Evolutionary conservation across 2,329 filamentous ascomycete genomes (phyloP).

Genomic region (Arthrocladium fulminans): DNA sequence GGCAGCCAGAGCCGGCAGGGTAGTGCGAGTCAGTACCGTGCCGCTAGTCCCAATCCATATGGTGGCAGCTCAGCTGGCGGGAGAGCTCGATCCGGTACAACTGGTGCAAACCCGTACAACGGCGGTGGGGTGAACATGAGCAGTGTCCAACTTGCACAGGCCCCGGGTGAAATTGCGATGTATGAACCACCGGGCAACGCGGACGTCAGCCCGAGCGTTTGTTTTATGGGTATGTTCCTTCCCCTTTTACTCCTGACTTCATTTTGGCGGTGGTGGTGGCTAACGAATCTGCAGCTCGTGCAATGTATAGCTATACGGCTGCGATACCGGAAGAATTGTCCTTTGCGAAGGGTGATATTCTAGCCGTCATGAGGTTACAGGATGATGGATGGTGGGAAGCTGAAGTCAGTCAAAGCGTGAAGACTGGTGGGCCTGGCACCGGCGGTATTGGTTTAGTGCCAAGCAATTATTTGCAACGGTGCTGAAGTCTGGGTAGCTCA

Average conservation of each 20-base stretch:
- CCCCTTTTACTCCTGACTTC: neutral
- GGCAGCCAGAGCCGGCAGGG: neutral
- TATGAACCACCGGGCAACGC: slow-evolving; percentile 7
- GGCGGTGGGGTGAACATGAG: neutral
- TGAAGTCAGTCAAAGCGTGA: slow-evolving; percentile 61
- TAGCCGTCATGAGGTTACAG: slow-evolving; percentile 81
- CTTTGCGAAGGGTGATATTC: slow-evolving; percentile 83
- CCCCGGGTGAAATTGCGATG: slow-evolving; percentile 7
- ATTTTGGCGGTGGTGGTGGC: neutral
- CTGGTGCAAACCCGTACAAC: neutral
- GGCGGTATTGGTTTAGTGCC: slow-evolving; percentile 54
- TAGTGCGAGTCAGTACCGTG: slow-evolving; percentile 6
- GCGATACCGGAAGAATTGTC: slow-evolving; percentile 92
- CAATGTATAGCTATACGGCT: slow-evolving; percentile 87
- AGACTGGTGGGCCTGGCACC: slow-evolving; percentile 35
- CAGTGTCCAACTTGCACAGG: neutral
- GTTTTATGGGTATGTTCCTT: slow-evolving; percentile 63
- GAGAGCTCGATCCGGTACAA: slow-evolving; percentile 4
- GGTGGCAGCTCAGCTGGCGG: neutral
- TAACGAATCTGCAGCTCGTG: slow-evolving; percentile 56
- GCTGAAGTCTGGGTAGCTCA: slow-evolving; percentile 29
- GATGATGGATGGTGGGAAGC: slow-evolving; percentile 99
- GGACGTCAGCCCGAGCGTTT: slow-evolving; percentile 6
- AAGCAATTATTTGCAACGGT: slow-evolving; percentile 58
- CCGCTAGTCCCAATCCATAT: slow-evolving; percentile 8